A percentile compares a stretch with the other conserved stretches of the same genome.
phyloP scores from a whole-genome alignment of 2,329 filamentous ascomycete species.

The Passalora sequoiae region DNA sequence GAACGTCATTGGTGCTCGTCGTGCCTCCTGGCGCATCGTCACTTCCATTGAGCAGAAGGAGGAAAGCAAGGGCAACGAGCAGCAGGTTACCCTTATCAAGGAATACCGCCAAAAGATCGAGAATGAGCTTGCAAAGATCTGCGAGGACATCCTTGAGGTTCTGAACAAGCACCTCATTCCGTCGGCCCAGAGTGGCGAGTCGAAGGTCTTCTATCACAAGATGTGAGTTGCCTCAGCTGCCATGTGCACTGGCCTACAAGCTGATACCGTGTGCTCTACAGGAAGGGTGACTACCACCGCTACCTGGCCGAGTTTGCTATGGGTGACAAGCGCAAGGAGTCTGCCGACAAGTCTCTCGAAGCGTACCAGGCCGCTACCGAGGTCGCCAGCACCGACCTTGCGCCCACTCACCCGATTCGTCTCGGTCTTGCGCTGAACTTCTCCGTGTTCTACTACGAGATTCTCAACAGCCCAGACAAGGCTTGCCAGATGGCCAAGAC shows the following conservation, averaged over 20 bases:
- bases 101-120: slow-evolving; percentile 99
- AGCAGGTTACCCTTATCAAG: slow-evolving; percentile 87
- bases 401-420: slow-evolving; percentile 88
- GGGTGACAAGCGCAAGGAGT: slow-evolving; percentile 90
- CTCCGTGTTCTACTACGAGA: slow-evolving; percentile 99
- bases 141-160: slow-evolving; percentile 93
- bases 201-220: slow-evolving; percentile 99
- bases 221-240: slow-evolving; percentile 58
- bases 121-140: slow-evolving; percentile 93
- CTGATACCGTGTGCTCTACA: slow-evolving; percentile 38
- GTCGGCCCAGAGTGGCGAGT: slow-evolving; percentile 90
- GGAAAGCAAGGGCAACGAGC: slow-evolving; percentile 95
- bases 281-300: slow-evolving; percentile 99
- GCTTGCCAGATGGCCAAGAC: slow-evolving; percentile 97
- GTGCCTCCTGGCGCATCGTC: slow-evolving; percentile 97
- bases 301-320: slow-evolving; percentile 96
- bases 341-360: slow-evolving; percentile 89
- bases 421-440: slow-evolving; percentile 91
- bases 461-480: slow-evolving; percentile 95
- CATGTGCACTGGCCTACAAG: neutral
- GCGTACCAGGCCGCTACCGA: slow-evolving; percentile 94
- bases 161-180: slow-evolving; percentile 91
- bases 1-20: slow-evolving; percentile 95
- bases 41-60: slow-evolving; percentile 99
- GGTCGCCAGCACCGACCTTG: slow-evolving; percentile 81